Evolutionary conservation across 352 stramenopile species (phyloP), one percentile per base, ranked within the genome.

Genomic region (Pythium grandisporangium): DNA sequence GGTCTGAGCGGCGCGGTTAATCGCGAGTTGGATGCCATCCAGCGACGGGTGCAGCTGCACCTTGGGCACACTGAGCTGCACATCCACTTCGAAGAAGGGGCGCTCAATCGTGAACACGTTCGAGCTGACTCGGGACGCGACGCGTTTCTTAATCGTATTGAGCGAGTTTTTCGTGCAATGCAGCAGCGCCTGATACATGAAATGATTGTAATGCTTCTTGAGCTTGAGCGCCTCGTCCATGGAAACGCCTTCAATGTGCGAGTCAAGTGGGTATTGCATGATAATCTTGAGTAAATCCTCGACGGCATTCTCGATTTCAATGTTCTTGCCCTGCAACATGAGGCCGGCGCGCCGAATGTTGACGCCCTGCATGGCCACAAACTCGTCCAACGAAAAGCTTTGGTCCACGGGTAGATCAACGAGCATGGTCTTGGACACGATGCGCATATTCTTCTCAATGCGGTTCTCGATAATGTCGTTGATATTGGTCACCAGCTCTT

Each of bases 381-480:
- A 99, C 32, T 99, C 96, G 25, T 98, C 95, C 0, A 99, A 83
- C 17, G 93, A 98, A 51, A 98, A 98, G 3, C 89, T 97, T 39
- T 95, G 84, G 57, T 98, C 83, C 5, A 97, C 81, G 1, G 96
- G 96, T 21, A 99, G 61, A 67, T 99, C 93, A 14, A 99, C 94
- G 1, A 99, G 67, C 64, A 98, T 83, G 1, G 95, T 98, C 60
- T 98, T 98, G 20, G 83, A 96, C 16, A 99, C 95, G 41, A 98
- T 97, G 30, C 97, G 96, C 56, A 99, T 88, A 63, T 99, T 98
- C 53, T 98, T 98, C 63, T 99, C 95, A 42, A 99, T 96, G 4
- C 96, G 90, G 64, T 98, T 99, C 63, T 99, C 95, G 53, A 99
- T 98, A 34, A 99, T 98, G 53, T 99, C 95, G 58, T 99, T 99